Evolutionary conservation across 805 yeast genomes (phyloP), one percentile per base, ranked within the genome.

Genomic region (Pichia californica): DNA sequence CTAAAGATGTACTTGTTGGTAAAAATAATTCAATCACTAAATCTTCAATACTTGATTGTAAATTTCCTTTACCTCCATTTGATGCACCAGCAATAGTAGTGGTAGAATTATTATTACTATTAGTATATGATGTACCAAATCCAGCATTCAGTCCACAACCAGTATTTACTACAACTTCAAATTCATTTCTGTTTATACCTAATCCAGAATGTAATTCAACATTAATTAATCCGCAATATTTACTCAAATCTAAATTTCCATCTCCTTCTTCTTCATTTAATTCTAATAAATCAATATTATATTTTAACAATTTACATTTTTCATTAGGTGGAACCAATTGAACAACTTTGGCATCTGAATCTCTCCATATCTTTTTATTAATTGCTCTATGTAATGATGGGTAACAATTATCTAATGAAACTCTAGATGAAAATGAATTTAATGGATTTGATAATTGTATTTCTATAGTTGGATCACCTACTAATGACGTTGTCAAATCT

Each of bases 311-410:
- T 3, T 71, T 67, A 32, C 78, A 76, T 46, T 67, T 72, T 7
- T 94, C 97, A 61, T 91, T 96, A 0, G 98, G 95, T 5, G 98
- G 99, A 16, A 84, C 71, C 55, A 91, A 87, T 15, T 78, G 68
- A 27, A 88, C 57, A 0, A 63, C 50, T 1, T 78, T 79, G 1
- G 74, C 73, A 9, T 36, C 33, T 5, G 54, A 55, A 29, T 55
- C 47, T 1, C 55, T 41, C 87, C 88, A 83, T 16, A 63, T 62
- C 10, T 68, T 71, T 1, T 71, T 51, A 36, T 79, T 71, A 1
- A 89, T 76, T 59, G 91, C 81, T 37, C 71, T 73, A 59, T 91
- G 96, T 50, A 87, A 77, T 13, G 79, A 66, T 27, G 45, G 41
- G 28, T 46, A 47, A 21, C 39, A 31, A 10, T 42, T 31, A 32